Evolutionary conservation across 495 filamentous ascomycete genomes (phyloP), one percentile per base, ranked within the genome.

Genomic region (Aspergillus coremiiformis): DNA sequence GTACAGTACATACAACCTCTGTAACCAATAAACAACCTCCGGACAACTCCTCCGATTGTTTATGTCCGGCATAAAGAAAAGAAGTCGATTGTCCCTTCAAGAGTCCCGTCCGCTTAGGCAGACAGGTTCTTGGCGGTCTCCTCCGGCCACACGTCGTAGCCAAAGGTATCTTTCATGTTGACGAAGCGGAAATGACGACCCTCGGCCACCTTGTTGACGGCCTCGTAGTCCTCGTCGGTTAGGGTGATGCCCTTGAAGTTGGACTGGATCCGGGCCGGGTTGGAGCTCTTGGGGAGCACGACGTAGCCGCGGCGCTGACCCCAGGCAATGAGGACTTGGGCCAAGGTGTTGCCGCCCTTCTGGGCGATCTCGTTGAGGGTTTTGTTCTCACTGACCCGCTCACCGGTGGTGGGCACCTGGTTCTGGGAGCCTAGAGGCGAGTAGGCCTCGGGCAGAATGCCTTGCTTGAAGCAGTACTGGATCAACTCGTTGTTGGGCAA

Each of bases 101-200:
- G 3, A 17, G 23, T 17, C 20, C 17, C 9, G 27, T 24, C 32
- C 8, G 8, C 39, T 57, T 63, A 73, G 47, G 64, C 65, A 47
- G 68, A 73, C 35, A 70, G 41, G 44, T 70, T 58, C 61, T 63
- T 65, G 30, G 66, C 68, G 30, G 68, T 67, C 70, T 76, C 73
- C 61, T 74, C 66, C 22, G 71, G 70, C 73, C 73, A 76, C 24
- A 73, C 66, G 41, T 74, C 66, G 56, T 78, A 81, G 12, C 75
- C 80, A 60, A 82, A 81, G 46, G 76, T 79, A 49, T 89, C 83
- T 72, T 86, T 89, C 85, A 89, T 89, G 67, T 90, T 87, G 35
- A 90, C 84, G 63, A 90, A 89, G 49, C 86, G 78, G 50, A 72
- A 75, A 60, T 84, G 78, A 47, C 84, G 77, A 32, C 75, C 74